These are phyloP conservation scores for Mariannaea elegans DNA, from an alignment of 2,329 filamentous ascomycete species.

Conservation along the genomic window DNA sequence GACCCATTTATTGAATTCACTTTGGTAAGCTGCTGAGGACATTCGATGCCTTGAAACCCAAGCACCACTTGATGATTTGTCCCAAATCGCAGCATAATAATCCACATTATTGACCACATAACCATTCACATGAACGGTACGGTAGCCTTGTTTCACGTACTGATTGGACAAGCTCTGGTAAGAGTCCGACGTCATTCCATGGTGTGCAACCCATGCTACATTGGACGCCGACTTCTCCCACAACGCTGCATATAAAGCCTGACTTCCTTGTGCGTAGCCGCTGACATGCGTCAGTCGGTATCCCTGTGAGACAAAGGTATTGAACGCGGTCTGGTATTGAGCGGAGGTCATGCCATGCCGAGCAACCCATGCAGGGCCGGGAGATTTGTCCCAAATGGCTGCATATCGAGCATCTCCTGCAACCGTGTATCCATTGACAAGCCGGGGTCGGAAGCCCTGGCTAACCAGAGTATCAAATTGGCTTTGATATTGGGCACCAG, in stretches of 20 bases:
- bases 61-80: conserved; percentile 1
- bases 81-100: conserved; percentile 14
- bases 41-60: conserved; percentile 8
- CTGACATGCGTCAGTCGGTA: conserved; percentile 11
- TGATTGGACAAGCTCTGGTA: background rate
- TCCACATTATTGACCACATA: conserved; percentile 12
- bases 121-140: background rate
- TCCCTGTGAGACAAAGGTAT: background rate
- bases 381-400: conserved; percentile 13
- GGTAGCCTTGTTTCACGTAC: conserved; percentile 5
- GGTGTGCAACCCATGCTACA: background rate
- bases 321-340: conserved; percentile 1
- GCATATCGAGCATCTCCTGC: background rate
- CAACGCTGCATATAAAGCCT: background rate
- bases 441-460: conserved; percentile 1
- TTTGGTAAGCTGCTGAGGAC: background rate
- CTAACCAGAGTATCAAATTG: background rate
- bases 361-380: background rate
- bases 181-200: background rate
- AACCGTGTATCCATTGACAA: conserved; percentile 9
- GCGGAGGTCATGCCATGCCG: conserved; percentile 5
- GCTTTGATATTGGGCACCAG: background rate
- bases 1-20: background rate
- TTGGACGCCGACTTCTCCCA: conserved; percentile 3
- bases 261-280: background rate